Percentiles rank a stretch among this genome's conserved stretches.
These are phyloP conservation scores for Haplographium delicatum DNA, from an alignment of 495 filamentous ascomycete genomes.

Conservation along the genomic window DNA sequence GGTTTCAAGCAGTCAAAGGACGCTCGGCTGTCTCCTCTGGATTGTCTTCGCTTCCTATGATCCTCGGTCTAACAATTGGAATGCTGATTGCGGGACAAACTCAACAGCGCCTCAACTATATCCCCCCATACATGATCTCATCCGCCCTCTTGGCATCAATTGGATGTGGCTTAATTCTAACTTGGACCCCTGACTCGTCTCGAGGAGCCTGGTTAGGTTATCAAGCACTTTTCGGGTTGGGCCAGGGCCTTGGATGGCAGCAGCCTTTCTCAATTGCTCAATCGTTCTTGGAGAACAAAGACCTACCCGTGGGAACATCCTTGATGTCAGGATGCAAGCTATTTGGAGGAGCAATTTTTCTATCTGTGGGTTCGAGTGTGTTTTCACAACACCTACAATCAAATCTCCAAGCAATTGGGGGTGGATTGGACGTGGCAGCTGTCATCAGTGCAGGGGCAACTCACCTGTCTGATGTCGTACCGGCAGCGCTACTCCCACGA, in stretches of 20 bases:
- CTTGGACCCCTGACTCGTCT: conserved; percentile 44
- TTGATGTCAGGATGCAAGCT: conserved; percentile 56
- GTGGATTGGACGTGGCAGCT: conserved; percentile 31
- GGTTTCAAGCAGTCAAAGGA: conserved; percentile 39
- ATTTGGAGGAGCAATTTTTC: conserved; percentile 57
- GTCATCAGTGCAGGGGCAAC: conserved; percentile 47
- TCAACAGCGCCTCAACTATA: conserved; percentile 59
- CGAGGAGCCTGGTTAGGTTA: conserved; percentile 60
- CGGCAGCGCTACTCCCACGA: background rate
- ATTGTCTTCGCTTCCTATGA: conserved; percentile 57
- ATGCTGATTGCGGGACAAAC: conserved; percentile 44
- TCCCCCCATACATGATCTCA: conserved; percentile 52
- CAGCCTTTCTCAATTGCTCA: conserved; percentile 55
- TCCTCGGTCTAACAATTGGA: conserved; percentile 42
- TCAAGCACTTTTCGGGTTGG: conserved; percentile 61
- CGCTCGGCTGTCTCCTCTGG: conserved; percentile 58
- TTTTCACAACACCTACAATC: conserved; percentile 48
- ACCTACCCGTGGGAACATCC: conserved; percentile 54
- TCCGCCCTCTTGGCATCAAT: conserved; percentile 46
- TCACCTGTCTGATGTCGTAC: conserved; percentile 13
- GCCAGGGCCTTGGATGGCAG: conserved; percentile 65
- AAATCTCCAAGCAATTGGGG: conserved; percentile 31
- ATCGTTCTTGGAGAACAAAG: conserved; percentile 38
- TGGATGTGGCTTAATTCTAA: conserved; percentile 59
- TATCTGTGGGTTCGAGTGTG: conserved; percentile 54